Percentiles rank a stretch among this genome's conserved stretches.
These are phyloP conservation scores for Trametopsis cervina DNA, from an alignment of 768 basidiomycete species.

Conservation along the genomic window DNA sequence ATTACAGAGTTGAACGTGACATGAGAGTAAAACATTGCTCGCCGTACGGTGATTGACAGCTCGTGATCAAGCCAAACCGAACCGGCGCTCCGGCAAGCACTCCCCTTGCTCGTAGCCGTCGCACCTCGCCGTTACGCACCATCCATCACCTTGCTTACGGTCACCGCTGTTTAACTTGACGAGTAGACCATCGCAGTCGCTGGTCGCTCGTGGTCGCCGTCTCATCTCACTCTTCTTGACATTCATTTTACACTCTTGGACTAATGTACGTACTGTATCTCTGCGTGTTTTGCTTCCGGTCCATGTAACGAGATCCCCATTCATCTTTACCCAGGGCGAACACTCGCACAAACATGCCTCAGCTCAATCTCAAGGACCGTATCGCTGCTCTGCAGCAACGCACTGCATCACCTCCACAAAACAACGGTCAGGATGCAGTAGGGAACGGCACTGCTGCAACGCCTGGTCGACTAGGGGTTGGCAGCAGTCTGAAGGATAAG, in stretches of 20 bases:
- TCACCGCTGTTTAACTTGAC: slow-evolving; percentile 13
- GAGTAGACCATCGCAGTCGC: slow-evolving; percentile 25
- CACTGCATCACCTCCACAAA: slow-evolving; percentile 18
- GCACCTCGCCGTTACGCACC: background rate
- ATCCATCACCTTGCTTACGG: slow-evolving; percentile 8
- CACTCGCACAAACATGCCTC: slow-evolving; percentile 18
- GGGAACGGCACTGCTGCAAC: slow-evolving; percentile 3
- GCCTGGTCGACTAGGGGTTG: slow-evolving; percentile 1
- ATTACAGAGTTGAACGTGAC: too few relatives aligned
- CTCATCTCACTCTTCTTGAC: slow-evolving; percentile 14
- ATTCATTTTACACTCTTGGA: slow-evolving; percentile 11
- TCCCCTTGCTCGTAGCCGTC: background rate
- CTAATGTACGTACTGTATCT: background rate
- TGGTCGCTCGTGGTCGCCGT: slow-evolving; percentile 27
- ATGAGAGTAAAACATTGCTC: too few relatives aligned
- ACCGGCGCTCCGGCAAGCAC: slow-evolving; percentile 3
- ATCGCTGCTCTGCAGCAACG: slow-evolving; percentile 77
- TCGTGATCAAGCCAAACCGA: background rate
- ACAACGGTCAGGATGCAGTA: slow-evolving; percentile 7
- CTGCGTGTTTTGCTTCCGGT: background rate
- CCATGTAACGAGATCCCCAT: background rate
- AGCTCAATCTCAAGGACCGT: slow-evolving; percentile 67
- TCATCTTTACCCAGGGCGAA: slow-evolving; percentile 17
- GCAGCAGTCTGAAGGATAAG: slow-evolving; percentile 46
- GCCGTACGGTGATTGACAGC: too few relatives aligned